Conservation (phyloP, 345 rosid species). For the Salix koriyanagi region DNA sequence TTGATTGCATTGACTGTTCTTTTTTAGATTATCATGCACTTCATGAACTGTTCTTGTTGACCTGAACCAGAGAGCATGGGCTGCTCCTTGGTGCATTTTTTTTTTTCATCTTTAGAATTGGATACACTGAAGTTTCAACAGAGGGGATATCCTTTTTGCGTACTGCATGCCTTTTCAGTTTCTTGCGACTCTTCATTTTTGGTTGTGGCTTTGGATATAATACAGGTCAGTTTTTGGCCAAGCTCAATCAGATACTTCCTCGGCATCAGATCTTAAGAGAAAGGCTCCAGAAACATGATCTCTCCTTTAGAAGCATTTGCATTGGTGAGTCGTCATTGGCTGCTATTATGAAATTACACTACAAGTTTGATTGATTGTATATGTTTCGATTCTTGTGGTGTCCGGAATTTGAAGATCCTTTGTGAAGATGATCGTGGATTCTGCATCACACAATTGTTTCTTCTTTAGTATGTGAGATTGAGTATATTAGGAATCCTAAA, state of each 20-base stretch:
- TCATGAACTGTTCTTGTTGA: too few relatives aligned
- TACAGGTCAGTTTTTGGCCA: slow-evolving; percentile 84
- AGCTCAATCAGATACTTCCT: slow-evolving; percentile 54
- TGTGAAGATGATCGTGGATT: background rate
- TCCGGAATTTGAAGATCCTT: background rate
- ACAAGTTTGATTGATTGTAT: background rate
- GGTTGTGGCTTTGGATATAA: background rate
- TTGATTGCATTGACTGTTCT: too few relatives aligned
- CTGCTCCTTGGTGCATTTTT: too few relatives aligned
- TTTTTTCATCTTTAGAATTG: background rate
- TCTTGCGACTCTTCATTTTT: background rate
- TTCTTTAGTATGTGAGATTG: too few relatives aligned
- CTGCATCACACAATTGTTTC: background rate
- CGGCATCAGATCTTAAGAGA: slow-evolving; percentile 56
- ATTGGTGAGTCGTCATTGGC: background rate
- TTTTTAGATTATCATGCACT: too few relatives aligned
- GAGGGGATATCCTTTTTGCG: background rate
- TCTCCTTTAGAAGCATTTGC: background rate
- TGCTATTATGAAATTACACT: background rate
- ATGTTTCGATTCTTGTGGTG: background rate
- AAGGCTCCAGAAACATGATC: slow-evolving; percentile 55
- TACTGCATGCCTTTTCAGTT: too few relatives aligned
- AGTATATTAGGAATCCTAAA: too few relatives aligned
- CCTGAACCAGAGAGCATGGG: too few relatives aligned
- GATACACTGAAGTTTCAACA: background rate